Conservation (phyloP, 257 asterid genomes). For the Thymus mandschuricus region DNA sequence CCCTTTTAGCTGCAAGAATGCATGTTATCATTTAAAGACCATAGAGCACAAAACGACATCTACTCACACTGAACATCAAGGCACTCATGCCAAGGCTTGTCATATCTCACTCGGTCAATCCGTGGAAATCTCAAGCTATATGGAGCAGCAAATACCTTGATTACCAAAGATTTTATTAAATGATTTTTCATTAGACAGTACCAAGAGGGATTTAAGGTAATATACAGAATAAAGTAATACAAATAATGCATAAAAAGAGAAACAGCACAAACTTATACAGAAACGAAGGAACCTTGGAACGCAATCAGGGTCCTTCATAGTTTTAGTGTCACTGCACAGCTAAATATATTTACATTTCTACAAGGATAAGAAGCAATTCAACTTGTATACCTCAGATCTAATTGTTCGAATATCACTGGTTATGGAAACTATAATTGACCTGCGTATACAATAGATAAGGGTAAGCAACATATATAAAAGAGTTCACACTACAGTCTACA, state of each 20-base stretch:
- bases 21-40: constrained; percentile 25
- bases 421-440: constrained; percentile 85
- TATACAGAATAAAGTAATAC: constrained; percentile 12
- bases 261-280: neutral
- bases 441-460: constrained; percentile 39
- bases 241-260: constrained; percentile 6
- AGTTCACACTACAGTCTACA: constrained; percentile 12
- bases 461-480: constrained; percentile 32
- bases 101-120: constrained; percentile 90
- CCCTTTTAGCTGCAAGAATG: constrained; percentile 15
- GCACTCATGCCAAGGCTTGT: constrained; percentile 98
- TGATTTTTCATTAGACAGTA: constrained; percentile 9
- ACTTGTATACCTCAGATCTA: constrained; percentile 75
- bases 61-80: constrained; percentile 91
- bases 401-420: constrained; percentile 98
- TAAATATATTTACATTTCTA: neutral
- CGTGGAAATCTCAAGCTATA: constrained; percentile 98
- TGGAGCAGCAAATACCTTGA: constrained; percentile 97
- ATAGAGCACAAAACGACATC: constrained; percentile 25
- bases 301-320: constrained; percentile 15
- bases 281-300: neutral
- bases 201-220: constrained; percentile 11
- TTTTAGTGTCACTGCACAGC: constrained; percentile 1
- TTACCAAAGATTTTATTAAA: constrained; percentile 29
- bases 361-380: constrained; percentile 16